Base-by-base conservation (phyloP, 2,329 filamentous ascomycete genomes). In the Botrytis fragariae region DNA sequence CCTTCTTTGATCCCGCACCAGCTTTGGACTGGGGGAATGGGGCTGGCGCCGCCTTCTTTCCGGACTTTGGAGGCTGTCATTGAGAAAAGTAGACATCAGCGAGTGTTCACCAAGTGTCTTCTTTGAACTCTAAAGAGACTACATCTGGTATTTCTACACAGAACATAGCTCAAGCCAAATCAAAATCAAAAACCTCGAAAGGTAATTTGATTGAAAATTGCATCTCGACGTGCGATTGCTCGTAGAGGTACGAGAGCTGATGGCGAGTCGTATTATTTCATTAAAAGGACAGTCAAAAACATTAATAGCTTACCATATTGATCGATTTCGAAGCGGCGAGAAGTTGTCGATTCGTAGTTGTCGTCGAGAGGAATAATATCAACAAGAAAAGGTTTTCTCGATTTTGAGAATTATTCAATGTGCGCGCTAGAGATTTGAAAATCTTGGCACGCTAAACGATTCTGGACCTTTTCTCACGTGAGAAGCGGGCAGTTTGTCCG, bases 71-170 rank as follows among this genome's bases (percentile, higher is more conserved):
- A 92, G 96, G 94, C 96, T 98, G 89, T 98, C 95, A 98, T 98
- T 96, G 95, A 98, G 95, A 94, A 97, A 95, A 96, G 93, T 97
- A 94, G 91, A 93, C 87, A 94, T 97, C 93, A 98, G 94, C 92
- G 86, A 81, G 86, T 90, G 89, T 91, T 89, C 91, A 91, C 88
- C 88, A 91, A 90, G 86, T 83, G 88, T 93, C 92, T 94, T 93
- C 91, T 92, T 90, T 92, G 86, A 92, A 92, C 94, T 97, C 94
- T 97, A 97, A 87, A 91, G 93, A 96, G 92, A 88, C 85, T 65
- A 79, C 74, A 78, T 57, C 71, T 79, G 77, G 79, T 79, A 81
- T 81, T 80, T 72, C 78, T 81, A 79, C 79, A 64, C 79, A 80
- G 78, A 83, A 83, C 84, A 80, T 79, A 81, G 82, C 89, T 91